Evolutionary conservation across 2,329 filamentous ascomycete species (phyloP).

Genomic region (Claviceps arundinis): DNA sequence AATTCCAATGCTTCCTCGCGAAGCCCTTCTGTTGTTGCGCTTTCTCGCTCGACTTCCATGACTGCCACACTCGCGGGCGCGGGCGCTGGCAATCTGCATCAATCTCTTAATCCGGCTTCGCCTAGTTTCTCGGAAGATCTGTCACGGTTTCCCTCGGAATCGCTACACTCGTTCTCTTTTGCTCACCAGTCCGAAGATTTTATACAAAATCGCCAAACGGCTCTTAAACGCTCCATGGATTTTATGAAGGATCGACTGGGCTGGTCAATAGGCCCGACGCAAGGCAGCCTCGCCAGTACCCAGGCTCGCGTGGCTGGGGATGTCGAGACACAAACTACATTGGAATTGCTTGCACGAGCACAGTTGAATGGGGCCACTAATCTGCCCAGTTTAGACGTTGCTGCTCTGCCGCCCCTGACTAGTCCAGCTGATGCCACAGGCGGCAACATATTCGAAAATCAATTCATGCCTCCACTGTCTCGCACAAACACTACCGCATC

Average conservation of each 20-base stretch:
- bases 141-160: slow-evolving; percentile 85
- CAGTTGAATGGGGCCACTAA: slow-evolving; percentile 63
- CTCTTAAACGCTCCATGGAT: slow-evolving; percentile 84
- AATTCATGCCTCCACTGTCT: slow-evolving; percentile 48
- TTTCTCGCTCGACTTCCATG: slow-evolving; percentile 60
- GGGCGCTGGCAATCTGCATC: slow-evolving; percentile 35
- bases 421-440: slow-evolving; percentile 63
- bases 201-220: slow-evolving; percentile 81
- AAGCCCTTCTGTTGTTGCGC: slow-evolving; percentile 39
- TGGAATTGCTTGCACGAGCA: slow-evolving; percentile 73
- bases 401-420: slow-evolving; percentile 49
- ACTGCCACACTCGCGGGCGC: slow-evolving; percentile 44
- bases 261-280: slow-evolving; percentile 53
- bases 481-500: slow-evolving; percentile 34
- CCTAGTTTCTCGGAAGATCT: slow-evolving; percentile 80
- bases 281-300: slow-evolving; percentile 65
- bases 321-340: slow-evolving; percentile 76
- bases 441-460: slow-evolving; percentile 74
- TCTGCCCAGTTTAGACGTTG: slow-evolving; percentile 33
- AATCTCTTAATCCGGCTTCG: slow-evolving; percentile 52
- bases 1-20: slow-evolving; percentile 49
- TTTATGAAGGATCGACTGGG: slow-evolving; percentile 91
- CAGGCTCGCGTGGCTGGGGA: slow-evolving; percentile 75
- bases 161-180: slow-evolving; percentile 95
- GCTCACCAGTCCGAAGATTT: slow-evolving; percentile 89